Base-by-base conservation (phyloP, 169 alveolate species). In the Eimeria necatrix region DNA sequence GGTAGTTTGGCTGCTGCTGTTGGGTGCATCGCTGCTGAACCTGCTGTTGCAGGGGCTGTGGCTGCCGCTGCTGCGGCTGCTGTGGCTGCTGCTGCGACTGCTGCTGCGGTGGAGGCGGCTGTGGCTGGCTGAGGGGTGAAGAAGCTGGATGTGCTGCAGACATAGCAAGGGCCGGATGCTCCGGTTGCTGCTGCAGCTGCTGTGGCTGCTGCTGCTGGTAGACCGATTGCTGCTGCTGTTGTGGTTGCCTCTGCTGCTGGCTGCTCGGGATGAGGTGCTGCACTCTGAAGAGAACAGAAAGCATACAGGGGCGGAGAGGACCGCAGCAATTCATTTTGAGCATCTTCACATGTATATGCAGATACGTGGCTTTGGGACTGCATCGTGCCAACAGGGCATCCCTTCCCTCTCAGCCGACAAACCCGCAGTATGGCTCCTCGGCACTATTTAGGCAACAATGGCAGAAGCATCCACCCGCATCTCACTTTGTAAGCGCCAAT, bases 401-500 rank as follows among this genome's bases (percentile, higher is more conserved):
- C 41, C 41, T 32, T 32, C 41, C 2, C 2, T 32, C 41, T 32
- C 41, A 32, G 41, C 41, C 41, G 41, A 32, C 41, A 32, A 32
- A 32, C 41, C 41, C 41, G 41, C 41, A 32, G 41, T 32, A 32
- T 32, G 3, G 3, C 2, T 32, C 41, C 41, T 32, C 41, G 41
- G 41, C 41, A 32, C 41, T 32, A 32, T 32, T 32, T 32, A 32
- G 41, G 41, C 41, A 32, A 18, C 12, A 56, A 56, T 3, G 2
- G 68, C 68, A 10, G 68, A 56, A 56, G 68, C 68, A 56, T 10
- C 68, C 20, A 10, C 68, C 78, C 1, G 32, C 32, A 18, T 7
- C 78, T n/a, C n/a, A 68, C 78, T 68, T 68, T 12, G 78, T 68
- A n/a, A 68, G 78, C 14, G n/a, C 78, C 46, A 68, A 10, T 7